Conservation (phyloP, 495 filamentous ascomycete genomes). For the Daldinia grandis region DNA sequence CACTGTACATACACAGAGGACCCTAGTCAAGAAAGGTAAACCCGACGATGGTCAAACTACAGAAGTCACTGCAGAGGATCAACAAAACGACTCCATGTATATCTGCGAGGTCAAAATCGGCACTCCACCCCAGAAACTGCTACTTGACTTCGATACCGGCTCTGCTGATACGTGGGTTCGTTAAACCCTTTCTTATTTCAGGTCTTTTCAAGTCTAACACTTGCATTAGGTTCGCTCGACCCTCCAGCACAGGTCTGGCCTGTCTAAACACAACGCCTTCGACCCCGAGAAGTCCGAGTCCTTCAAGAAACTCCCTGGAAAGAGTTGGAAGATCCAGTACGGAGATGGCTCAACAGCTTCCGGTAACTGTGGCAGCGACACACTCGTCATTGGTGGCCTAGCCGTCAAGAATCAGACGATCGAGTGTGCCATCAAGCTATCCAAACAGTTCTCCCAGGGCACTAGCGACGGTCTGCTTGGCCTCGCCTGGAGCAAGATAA, state of each 20-base stretch:
- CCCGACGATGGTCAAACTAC: slow-evolving; percentile 47
- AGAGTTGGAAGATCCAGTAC: slow-evolving; percentile 75
- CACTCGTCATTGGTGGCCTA: slow-evolving; percentile 73
- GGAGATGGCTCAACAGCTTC: slow-evolving; percentile 77
- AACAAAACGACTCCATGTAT: slow-evolving; percentile 77
- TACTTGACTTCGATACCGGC: slow-evolving; percentile 80
- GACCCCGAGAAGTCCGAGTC: slow-evolving; percentile 69
- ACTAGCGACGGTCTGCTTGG: slow-evolving; percentile 78
- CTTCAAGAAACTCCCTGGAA: slow-evolving; percentile 60
- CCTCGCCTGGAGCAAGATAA: slow-evolving; percentile 74
- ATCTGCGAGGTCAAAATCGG: slow-evolving; percentile 73
- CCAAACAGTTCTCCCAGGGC: slow-evolving; percentile 65
- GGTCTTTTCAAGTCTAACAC: slow-evolving; percentile 26
- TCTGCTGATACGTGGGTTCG: slow-evolving; percentile 81
- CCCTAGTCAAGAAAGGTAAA: slow-evolving; percentile 61
- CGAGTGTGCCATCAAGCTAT: slow-evolving; percentile 73
- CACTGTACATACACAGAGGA: slow-evolving; percentile 52
- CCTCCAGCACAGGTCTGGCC: slow-evolving; percentile 54
- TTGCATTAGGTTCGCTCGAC: slow-evolving; percentile 67
- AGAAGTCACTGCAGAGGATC: slow-evolving; percentile 73
- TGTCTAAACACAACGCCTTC: slow-evolving; percentile 60
- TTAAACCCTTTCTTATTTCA: not conserved
- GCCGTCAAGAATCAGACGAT: slow-evolving; percentile 72
- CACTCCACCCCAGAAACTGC: slow-evolving; percentile 70
- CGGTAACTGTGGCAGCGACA: slow-evolving; percentile 75